phyloP scores from a whole-genome alignment of 495 filamentous ascomycete species.

The Penicillium robsamsonii region DNA sequence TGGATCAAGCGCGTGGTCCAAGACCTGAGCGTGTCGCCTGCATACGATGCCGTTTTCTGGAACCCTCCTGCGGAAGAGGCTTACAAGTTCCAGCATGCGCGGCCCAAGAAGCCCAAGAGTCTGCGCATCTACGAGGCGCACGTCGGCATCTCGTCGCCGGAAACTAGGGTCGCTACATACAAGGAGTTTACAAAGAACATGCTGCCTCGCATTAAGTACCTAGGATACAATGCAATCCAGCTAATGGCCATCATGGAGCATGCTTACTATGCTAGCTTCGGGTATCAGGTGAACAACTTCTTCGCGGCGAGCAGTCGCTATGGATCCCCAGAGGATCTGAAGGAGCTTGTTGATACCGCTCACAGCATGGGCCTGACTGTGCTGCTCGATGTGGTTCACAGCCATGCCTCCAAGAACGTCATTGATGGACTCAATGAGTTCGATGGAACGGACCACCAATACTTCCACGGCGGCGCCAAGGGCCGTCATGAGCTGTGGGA shows the following conservation, averaged over 20 bases:
- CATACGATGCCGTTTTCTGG: conserved; percentile 96
- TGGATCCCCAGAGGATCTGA: conserved; percentile 89
- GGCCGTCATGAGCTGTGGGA: conserved; percentile 94
- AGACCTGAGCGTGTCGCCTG: conserved; percentile 80
- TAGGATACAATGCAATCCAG: conserved; percentile 97
- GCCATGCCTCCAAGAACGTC: conserved; percentile 96
- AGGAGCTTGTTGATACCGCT: conserved; percentile 93
- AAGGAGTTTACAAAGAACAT: conserved; percentile 94
- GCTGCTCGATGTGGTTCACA: conserved; percentile 93
- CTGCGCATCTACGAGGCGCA: conserved; percentile 95
- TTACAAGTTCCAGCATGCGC: conserved; percentile 79
- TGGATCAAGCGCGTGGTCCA: conserved; percentile 98
- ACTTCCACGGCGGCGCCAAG: conserved; percentile 84
- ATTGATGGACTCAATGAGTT: conserved; percentile 92
- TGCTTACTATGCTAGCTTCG: conserved; percentile 98
- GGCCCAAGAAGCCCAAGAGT: conserved; percentile 81
- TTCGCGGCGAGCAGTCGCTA: conserved; percentile 97
- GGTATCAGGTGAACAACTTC: conserved; percentile 98
- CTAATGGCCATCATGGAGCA: conserved; percentile 99
- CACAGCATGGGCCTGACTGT: conserved; percentile 90
- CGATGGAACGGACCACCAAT: conserved; percentile 89
- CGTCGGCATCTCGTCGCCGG: conserved; percentile 93
- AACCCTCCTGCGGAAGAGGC: conserved; percentile 74
- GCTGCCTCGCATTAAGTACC: conserved; percentile 82
- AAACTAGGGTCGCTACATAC: conserved; percentile 84